These are phyloP conservation scores for Acrodontium crateriforme DNA, from an alignment of 2,329 filamentous ascomycete species.

Conservation along the genomic window DNA sequence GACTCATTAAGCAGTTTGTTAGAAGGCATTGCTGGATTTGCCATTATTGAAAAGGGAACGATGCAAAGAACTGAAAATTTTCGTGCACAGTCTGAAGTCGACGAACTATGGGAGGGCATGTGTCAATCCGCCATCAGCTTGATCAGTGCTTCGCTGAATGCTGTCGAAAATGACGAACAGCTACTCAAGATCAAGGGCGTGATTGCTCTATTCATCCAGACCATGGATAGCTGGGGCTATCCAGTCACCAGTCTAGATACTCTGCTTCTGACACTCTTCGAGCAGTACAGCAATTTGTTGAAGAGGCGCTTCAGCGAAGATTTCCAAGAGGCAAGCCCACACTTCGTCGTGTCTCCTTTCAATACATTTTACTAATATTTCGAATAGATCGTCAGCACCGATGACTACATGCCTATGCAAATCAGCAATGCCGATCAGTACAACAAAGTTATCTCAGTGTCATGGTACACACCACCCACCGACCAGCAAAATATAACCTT, in stretches of 20 bases:
- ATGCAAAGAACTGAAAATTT: slow-evolving; percentile 77
- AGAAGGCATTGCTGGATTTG: slow-evolving; percentile 90
- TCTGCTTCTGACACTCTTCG: slow-evolving; percentile 77
- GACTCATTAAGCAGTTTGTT: slow-evolving; percentile 76
- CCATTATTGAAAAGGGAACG: slow-evolving; percentile 89
- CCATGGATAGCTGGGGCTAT: slow-evolving; percentile 95
- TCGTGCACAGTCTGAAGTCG: slow-evolving; percentile 75
- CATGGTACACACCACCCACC: slow-evolving; percentile 69
- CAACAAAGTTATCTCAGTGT: slow-evolving; percentile 88
- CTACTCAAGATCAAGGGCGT: slow-evolving; percentile 91
- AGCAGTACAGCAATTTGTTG: slow-evolving; percentile 83
- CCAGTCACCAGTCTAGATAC: slow-evolving; percentile 67
- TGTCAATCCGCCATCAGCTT: slow-evolving; percentile 74
- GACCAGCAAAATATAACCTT: slow-evolving; percentile 61
- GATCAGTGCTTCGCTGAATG: slow-evolving; percentile 63
- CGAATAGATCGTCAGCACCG: slow-evolving; percentile 56
- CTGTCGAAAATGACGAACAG: slow-evolving; percentile 76
- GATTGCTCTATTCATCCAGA: slow-evolving; percentile 89
- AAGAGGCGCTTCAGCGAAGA: slow-evolving; percentile 88
- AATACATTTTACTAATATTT: slow-evolving; percentile 2
- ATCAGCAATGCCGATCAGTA: slow-evolving; percentile 85
- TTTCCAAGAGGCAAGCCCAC: slow-evolving; percentile 63
- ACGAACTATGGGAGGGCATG: slow-evolving; percentile 97
- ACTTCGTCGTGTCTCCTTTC: background rate
- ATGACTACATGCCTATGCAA: slow-evolving; percentile 99